Evolutionary conservation across 2,329 filamentous ascomycete genomes (phyloP), one percentile per base, ranked within the genome.

Genomic region (Aureobasidium mangrovei): DNA sequence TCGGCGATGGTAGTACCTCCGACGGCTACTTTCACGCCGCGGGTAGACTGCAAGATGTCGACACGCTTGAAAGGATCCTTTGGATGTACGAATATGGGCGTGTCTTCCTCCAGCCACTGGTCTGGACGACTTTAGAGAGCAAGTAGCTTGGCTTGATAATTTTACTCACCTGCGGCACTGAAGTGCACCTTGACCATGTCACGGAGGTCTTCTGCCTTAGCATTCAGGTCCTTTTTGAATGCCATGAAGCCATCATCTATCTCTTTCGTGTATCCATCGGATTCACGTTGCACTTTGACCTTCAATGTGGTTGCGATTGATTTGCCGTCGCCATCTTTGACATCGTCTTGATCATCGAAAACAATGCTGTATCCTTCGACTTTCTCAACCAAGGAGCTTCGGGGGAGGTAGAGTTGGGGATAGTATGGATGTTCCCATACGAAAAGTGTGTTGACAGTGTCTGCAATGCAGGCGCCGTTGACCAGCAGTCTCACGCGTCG

Each of bases 21-120:
- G 3, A 79, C 59, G 26, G 70, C 70, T 36, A 86, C 70, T 8
- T 75, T 70, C 33, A 86, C 64, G 1, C 66, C 66, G 0, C 83
- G 77, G 1, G 72, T 70, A 0, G 81, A 84, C 1, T 71, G 70
- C 4, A 86, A 65, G 28, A 82, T 76, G 54, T 85, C 82, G 57
- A 86, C 70, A 9, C 83, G 76, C 60, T 83, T 83, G 68, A 79
- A 85, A 0, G 83, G 83, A 53, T 86, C 82, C 58, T 84, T 85
- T 0, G 83, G 82, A 56, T 86, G 83, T 3, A 80, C 73, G 60
- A 76, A 76, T 53, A 85, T 77, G 1, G 74, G 77, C 0, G 71
- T 69, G 48, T 83, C 80, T 67, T 85, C 82, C 61, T 83, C 81
- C 59, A 75, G 75, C 75, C 75, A 78, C 44, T 70, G 64, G 39